These are phyloP conservation scores for Elsinoe ampelina DNA, from an alignment of 2,329 filamentous ascomycete genomes.

Conservation along the genomic window DNA sequence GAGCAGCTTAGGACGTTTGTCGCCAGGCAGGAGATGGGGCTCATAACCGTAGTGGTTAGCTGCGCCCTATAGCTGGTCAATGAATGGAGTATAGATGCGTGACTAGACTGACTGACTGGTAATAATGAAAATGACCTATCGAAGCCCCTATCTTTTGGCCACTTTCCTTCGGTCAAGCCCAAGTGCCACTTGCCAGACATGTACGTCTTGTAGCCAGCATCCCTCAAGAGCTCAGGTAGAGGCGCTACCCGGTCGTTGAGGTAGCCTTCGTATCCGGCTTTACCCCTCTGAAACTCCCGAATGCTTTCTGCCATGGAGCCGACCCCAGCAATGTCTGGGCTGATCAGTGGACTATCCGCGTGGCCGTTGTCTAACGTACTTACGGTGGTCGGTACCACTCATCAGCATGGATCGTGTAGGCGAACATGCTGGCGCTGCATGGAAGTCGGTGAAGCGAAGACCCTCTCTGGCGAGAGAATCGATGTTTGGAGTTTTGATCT, in stretches of 20 bases:
- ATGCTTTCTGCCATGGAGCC: constrained; percentile 26
- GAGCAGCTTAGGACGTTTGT: constrained; percentile 17
- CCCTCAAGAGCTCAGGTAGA: constrained; percentile 28
- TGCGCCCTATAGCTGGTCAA: background rate
- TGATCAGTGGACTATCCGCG: background rate
- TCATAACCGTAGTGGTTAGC: constrained; percentile 32
- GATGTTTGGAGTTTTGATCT: constrained; percentile 26
- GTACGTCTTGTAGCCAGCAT: constrained; percentile 28
- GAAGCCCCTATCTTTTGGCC: constrained; percentile 26
- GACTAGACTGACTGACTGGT: constrained; percentile 18
- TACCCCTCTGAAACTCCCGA: constrained; percentile 20
- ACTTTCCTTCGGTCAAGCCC: constrained; percentile 23
- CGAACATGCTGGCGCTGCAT: constrained; percentile 26
- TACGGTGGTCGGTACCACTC: constrained; percentile 26
- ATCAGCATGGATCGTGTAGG: constrained; percentile 30
- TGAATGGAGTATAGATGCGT: background rate
- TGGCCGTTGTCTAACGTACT: background rate
- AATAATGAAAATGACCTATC: constrained; percentile 24
- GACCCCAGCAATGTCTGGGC: constrained; percentile 25
- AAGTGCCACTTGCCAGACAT: constrained; percentile 34
- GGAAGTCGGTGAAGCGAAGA: constrained; percentile 24
- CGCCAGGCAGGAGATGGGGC: constrained; percentile 21
- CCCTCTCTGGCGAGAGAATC: constrained; percentile 17
- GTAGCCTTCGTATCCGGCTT: constrained; percentile 31
- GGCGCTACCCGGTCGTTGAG: constrained; percentile 28